phyloP scores from a whole-genome alignment of 2,329 filamentous ascomycete genomes.

The Trichophaea hybrida region DNA sequence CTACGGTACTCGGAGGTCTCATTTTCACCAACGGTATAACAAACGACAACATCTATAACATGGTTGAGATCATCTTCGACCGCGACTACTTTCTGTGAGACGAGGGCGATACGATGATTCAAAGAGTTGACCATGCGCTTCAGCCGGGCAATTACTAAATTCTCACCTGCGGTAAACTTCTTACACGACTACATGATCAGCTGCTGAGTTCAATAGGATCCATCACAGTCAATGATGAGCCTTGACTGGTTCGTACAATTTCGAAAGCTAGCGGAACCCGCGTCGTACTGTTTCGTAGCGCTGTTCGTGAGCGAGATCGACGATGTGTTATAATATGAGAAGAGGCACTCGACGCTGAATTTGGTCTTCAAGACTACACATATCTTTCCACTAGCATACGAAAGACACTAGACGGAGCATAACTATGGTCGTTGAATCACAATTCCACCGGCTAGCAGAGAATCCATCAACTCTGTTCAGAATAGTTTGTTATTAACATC shows the following conservation, averaged over 20 bases:
- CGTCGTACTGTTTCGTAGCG: slow-evolving; percentile 16
- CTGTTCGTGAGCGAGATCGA: slow-evolving; percentile 22
- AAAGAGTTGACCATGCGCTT: slow-evolving; percentile 4
- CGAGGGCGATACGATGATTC: slow-evolving; percentile 2
- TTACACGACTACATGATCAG: slow-evolving; percentile 1
- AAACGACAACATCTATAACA: slow-evolving; percentile 26
- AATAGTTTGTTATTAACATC: too few relatives aligned
- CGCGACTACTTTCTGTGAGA: slow-evolving; percentile 1
- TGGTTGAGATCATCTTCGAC: slow-evolving; percentile 24
- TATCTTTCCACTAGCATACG: slow-evolving; percentile 27
- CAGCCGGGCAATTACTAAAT: slow-evolving; percentile 19
- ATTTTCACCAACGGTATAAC: slow-evolving; percentile 24
- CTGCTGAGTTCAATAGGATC: slow-evolving; percentile 10
- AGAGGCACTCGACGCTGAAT: not conserved
- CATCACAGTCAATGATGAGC: slow-evolving; percentile 14
- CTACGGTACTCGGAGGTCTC: too few relatives aligned
- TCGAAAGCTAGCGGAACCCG: slow-evolving; percentile 12
- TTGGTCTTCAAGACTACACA: slow-evolving; percentile 26
- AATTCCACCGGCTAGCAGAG: too few relatives aligned
- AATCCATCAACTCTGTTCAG: too few relatives aligned
- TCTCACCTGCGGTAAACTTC: slow-evolving; percentile 13
- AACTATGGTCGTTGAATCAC: slow-evolving; percentile 22
- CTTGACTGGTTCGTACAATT: slow-evolving; percentile 14
- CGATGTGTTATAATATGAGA: slow-evolving; percentile 19
- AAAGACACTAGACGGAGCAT: slow-evolving; percentile 21